Evolutionary conservation across 2,329 filamentous ascomycete species (phyloP), one percentile per base, ranked within the genome.

Genomic region (Pseudofabraea citricarpa): DNA sequence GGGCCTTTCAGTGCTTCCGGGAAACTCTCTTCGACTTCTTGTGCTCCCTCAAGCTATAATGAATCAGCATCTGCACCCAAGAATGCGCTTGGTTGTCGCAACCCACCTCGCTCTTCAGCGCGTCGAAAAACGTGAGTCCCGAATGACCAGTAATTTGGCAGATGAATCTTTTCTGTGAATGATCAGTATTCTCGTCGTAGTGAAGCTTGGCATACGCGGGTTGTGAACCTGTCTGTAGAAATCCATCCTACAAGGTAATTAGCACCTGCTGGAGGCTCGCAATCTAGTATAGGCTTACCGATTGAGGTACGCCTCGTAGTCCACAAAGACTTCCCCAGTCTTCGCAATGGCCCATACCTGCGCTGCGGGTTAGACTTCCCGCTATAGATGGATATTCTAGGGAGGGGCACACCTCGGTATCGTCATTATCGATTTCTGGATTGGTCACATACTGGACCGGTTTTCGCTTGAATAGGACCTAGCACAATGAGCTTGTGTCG

Each of bases 381-480:
- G n/a, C n/a, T n/a, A n/a, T n/a, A n/a, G n/a, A n/a, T n/a, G n/a
- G n/a, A n/a, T n/a, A n/a, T n/a, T n/a, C n/a, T n/a, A n/a, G n/a
- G n/a, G n/a, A n/a, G n/a, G n/a, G n/a, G 26, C 76, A 56, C 75
- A 91, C 90, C 78, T 97, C 90, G 56, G 79, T 75, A 58, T 87
- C 81, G 53, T 95, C 88, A 72, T 93, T 83, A 55, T 90, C 76
- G 53, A 91, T 79, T 41, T 77, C 71, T 18, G 86, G 85, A 37
- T 76, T 74, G 39, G 85, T 77, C 54, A 90, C 72, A 63, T 89
- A 86, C 68, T 87, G 83, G 61, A 97, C 90, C 45, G 90, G 90
- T 69, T 97, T 97, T 59, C 93, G 82, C 72, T 97, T 97, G 68
- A 87, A 96, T 52, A 95, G 77, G 56, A 98, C 91, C 91, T 97